Base-by-base conservation (phyloP, 2,329 filamentous ascomycete species). In the Hirsutella minnesotensis region DNA sequence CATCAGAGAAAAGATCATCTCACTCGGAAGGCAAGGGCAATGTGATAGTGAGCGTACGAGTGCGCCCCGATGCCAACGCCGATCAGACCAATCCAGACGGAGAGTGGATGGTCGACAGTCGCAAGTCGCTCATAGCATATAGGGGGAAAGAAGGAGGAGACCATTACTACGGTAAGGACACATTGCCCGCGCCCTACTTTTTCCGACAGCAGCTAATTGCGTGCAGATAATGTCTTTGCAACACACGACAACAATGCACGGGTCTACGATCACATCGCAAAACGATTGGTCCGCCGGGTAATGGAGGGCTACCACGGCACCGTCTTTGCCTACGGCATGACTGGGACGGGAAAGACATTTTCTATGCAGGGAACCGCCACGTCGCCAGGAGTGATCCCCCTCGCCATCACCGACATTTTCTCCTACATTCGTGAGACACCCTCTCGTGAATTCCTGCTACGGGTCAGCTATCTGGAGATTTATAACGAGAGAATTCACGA, bases 231-330 rank as follows among this genome's bases (percentile, higher is more conserved):
- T 65, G 92, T 96, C 47, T 98, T 98, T 63, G 80, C 86, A 40
- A 85, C 88, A 16, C 80, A 94, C 58, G 90, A 98, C 59, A 86
- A 95, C 60, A 98, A 98, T 59, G 80, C 86, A 42, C 83, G 83
- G 58, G 92, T 98, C 9, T 98, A 98, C 60, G 92, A 98, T 63
- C 81, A 90, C 49, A 86, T 79, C 38, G 92, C 92, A 36, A 96
- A 96, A 65, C 83, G 92, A 48, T 72, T 98, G 41, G 92, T 98
- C 38, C 83, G 92, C 52, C 77, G 92, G 55, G 92, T 98, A 40
- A 98, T 98, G 92, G 92, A 98, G 68, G 92, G 92, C 35, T 98
- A 96, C 60, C 90, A 96, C 56, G 92, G 90, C 46, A 98, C 92
- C 1, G 92, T 98, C 20, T 96, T 98, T 60, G 90, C 90, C 16